These are phyloP conservation scores for Triangularia setosa DNA, from an alignment of 2,329 filamentous ascomycete genomes.

Conservation along the genomic window DNA sequence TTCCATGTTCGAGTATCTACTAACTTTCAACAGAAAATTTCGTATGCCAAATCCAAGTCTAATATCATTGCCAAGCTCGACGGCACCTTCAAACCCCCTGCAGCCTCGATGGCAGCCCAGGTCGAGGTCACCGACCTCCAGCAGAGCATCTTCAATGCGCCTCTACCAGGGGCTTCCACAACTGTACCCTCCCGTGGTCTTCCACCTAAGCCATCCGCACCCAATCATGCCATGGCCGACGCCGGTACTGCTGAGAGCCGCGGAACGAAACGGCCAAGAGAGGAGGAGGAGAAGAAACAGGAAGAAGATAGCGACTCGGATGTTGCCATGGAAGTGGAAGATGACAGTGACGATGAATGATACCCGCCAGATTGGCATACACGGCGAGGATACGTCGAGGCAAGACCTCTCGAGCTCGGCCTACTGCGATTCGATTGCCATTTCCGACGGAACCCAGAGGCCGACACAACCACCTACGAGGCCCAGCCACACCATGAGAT, in stretches of 20 bases:
- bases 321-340: slow-evolving; percentile 65
- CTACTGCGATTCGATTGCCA: slow-evolving; percentile 40
- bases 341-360: slow-evolving; percentile 66
- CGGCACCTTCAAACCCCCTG: slow-evolving; percentile 76
- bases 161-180: slow-evolving; percentile 48
- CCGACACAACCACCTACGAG: slow-evolving; percentile 77
- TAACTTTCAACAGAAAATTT: slow-evolving; percentile 63
- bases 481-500: slow-evolving; percentile 87
- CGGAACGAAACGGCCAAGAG: slow-evolving; percentile 67
- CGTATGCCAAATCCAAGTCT: slow-evolving; percentile 87
- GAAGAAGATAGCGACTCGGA: slow-evolving; percentile 61
- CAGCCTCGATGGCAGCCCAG: slow-evolving; percentile 46
- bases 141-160: slow-evolving; percentile 74
- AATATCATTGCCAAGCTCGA: slow-evolving; percentile 87
- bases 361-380: slow-evolving; percentile 11
- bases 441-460: slow-evolving; percentile 69
- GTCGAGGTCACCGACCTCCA: slow-evolving; percentile 69
- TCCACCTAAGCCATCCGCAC: slow-evolving; percentile 46
- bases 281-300: slow-evolving; percentile 50
- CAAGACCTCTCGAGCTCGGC: neutral
- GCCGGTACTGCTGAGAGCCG: slow-evolving; percentile 52
- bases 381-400: neutral
- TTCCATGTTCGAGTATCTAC: neutral
- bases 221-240: slow-evolving; percentile 48
- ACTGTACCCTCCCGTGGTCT: slow-evolving; percentile 37